Conservation (phyloP, 768 basidiomycete genomes). For the Mycena epipterygia region DNA sequence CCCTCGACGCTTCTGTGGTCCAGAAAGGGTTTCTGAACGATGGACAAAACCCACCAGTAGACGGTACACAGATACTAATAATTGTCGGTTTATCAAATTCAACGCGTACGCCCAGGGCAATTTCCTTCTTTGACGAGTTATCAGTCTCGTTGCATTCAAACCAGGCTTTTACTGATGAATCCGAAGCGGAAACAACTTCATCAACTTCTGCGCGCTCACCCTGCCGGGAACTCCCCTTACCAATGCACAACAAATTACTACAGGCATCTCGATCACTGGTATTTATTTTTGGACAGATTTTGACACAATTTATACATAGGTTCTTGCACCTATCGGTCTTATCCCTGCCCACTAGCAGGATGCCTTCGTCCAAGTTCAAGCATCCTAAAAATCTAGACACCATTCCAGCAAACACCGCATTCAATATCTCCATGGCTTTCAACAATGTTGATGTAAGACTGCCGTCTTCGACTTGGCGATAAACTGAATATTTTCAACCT, state of each 20-base stretch:
- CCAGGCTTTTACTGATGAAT: neutral
- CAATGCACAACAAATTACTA: conserved; percentile 60
- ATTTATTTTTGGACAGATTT: neutral
- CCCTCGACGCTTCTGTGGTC: neutral
- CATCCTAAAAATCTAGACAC: conserved; percentile 22
- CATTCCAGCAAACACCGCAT: conserved; percentile 16
- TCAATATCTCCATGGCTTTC: neutral
- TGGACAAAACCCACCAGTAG: neutral
- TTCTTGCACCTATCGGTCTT: conserved; percentile 72
- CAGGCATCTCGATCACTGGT: neutral
- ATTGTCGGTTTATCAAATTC: neutral
- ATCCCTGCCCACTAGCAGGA: conserved; percentile 60
- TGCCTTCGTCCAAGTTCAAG: conserved; percentile 65
- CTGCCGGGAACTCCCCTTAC: conserved; percentile 55
- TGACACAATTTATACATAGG: conserved; percentile 44
- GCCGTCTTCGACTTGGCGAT: neutral
- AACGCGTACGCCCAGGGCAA: neutral
- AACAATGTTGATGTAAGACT: conserved; percentile 1
- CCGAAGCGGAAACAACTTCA: conserved; percentile 52
- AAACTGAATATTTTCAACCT: neutral
- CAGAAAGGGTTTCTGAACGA: conserved; percentile 6
- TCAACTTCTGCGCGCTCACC: conserved; percentile 51
- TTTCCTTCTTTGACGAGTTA: conserved; percentile 5
- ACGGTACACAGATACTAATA: neutral
- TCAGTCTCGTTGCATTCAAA: neutral